Evolutionary conservation across 805 yeast species (phyloP), one percentile per base, ranked within the genome.

Genomic region (Pichia manshurica): DNA sequence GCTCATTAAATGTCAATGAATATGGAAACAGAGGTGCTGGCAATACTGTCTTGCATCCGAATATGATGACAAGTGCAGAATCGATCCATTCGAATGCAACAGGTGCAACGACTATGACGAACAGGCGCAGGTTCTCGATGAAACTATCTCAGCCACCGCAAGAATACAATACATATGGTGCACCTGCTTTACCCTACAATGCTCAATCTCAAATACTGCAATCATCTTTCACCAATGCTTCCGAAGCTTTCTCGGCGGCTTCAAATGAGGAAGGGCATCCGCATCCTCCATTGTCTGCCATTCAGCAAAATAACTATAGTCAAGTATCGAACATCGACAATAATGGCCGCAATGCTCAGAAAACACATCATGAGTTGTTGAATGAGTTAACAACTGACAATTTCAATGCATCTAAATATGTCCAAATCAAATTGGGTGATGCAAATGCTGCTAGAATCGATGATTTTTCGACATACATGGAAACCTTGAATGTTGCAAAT

Each of bases 391-490:
- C 73, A 3, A 68, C 66, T 32, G 67, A 70, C 2, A 51, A 63
- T 3, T 78, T 76, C 53, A 70, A 77, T 52, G 79, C 84, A 1
- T 70, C 69, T 21, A 48, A 56, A 2, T 80, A 72, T 56, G 74
- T 80, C 3, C 70, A 71, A 12, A 59, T 67, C 13, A 76, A 78
- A 46, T 61, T 87, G 51, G 68, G 79, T 10, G 76, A 79, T 52
- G 87, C 88, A 1, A 77, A 84, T 6, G 91, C 90, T 2, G 64
- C 78, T 1, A 85, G 82, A 51, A 83, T 87, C 31, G 89, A 85
- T 56, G 79, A 77, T 46, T 84, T 84, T 63, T 79, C 82, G 6
- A 36, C 31, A 6, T 20, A 39, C 21, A 34, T 50, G 9, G 46
- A 50, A 8, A 15, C 39, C 22, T 13, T 52, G n/a, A 44, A 47